Conservation (phyloP, 495 filamentous ascomycete genomes). For the Mycothermus thermophilus region DNA sequence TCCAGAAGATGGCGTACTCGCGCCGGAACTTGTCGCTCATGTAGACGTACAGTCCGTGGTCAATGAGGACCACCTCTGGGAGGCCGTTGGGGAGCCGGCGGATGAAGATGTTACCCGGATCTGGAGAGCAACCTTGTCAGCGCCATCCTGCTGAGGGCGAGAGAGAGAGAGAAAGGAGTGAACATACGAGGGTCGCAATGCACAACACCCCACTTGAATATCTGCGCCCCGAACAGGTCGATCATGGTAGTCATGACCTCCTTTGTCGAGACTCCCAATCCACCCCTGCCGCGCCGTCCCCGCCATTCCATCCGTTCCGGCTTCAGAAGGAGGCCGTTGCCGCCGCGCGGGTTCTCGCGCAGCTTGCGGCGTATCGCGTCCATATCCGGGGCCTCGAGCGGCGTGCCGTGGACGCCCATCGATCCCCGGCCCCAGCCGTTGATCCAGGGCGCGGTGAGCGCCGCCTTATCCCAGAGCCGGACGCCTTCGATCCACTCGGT, state of each 20-base stretch:
- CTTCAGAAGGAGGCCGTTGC: constrained; percentile 59
- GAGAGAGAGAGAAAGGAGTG: background rate
- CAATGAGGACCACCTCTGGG: constrained; percentile 85
- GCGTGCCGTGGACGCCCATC: constrained; percentile 59
- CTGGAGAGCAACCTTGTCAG: background rate
- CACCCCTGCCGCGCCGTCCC: constrained; percentile 53
- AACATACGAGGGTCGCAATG: constrained; percentile 69
- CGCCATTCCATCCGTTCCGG: constrained; percentile 69
- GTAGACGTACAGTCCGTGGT: constrained; percentile 90
- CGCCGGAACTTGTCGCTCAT: constrained; percentile 74
- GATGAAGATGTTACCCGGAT: constrained; percentile 95
- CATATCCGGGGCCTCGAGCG: constrained; percentile 40
- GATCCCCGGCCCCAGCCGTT: constrained; percentile 63
- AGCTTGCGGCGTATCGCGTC: constrained; percentile 26
- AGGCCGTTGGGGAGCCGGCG: constrained; percentile 67
- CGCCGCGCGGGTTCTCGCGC: constrained; percentile 30
- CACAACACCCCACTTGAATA: constrained; percentile 88
- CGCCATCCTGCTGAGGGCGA: background rate
- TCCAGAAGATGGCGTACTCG: constrained; percentile 90
- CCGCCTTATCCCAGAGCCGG: constrained; percentile 74
- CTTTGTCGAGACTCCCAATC: constrained; percentile 66
- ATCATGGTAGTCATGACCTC: constrained; percentile 93
- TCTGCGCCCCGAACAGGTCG: constrained; percentile 87
- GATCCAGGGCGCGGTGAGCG: constrained; percentile 58
- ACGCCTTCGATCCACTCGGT: constrained; percentile 97